Evolutionary conservation across 495 filamentous ascomycete genomes (phyloP), one percentile per base, ranked within the genome.

Genomic region (Xylaria nigripes): DNA sequence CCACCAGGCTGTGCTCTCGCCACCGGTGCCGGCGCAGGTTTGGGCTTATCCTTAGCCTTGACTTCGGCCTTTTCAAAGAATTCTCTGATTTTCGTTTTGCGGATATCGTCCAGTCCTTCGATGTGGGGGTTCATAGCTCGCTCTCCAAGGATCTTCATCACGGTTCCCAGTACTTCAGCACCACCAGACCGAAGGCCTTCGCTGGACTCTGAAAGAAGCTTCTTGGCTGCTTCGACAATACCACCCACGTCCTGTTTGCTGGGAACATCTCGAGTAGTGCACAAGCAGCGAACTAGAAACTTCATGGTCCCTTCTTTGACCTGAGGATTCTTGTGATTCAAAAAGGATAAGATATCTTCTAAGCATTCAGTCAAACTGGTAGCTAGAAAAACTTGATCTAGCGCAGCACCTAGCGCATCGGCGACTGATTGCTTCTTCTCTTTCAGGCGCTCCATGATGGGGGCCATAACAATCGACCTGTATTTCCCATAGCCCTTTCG

Each of bases 71-170:
- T 82, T 25, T 96, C 91, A 63, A 82, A 91, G 69, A 83, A 96
- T 66, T 97, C 94, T 71, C 95, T 96, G 66, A 96, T 86, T 71
- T 96, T 99, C 21, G 80, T 86, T 72, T 96, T 97, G 50, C 90
- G 80, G 51, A 97, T 96, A 22, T 99, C 93, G 63, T 99, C 94
- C 15, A 99, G 72, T 0, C 89, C 90, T 57, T 97, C 91, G n/a
- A 99, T 72, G 65, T 94, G 89, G 6, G 89, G 87, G 41, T 85
- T 87, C 93, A 97, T 99, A n/a, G 85, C 86, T 38, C 93, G 81
- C 64, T 99, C 94, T 41, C 94, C 92, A 75, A 96, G 86, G 45
- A 99, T 97, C 76, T 96, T 97, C 93, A 96, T 96, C 58, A 99
- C 68, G 0, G 90, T 96, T 56, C 94, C 94, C 16, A 99, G 74